These are phyloP conservation scores for Xylariaceae sp. DNA, from an alignment of 2,329 filamentous ascomycete species.

Conservation along the genomic window DNA sequence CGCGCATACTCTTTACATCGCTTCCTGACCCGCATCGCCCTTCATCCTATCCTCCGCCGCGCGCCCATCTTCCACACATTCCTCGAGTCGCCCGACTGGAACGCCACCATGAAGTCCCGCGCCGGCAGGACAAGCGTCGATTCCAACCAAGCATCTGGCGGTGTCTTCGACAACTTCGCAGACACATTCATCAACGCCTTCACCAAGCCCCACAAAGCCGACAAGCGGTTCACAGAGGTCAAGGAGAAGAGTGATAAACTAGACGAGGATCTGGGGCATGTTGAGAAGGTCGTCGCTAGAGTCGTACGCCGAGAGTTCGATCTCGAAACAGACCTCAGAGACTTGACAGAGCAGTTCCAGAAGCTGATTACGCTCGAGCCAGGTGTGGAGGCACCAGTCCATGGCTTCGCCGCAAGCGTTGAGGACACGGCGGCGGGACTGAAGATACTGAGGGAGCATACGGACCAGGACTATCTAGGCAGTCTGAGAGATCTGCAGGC, in stretches of 20 bases:
- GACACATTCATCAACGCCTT: constrained; percentile 98
- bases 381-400: constrained; percentile 75
- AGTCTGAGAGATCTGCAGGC: constrained; percentile 93
- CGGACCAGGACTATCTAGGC: constrained; percentile 92
- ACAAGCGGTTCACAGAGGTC: constrained; percentile 91
- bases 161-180: constrained; percentile 91
- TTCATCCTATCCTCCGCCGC: constrained; percentile 85
- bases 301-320: constrained; percentile 85
- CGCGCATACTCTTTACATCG: constrained; percentile 87
- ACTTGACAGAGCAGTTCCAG: constrained; percentile 91
- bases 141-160: constrained; percentile 48
- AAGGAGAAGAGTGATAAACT: constrained; percentile 89
- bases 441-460: constrained; percentile 79
- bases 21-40: constrained; percentile 79
- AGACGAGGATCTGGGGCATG: constrained; percentile 85
- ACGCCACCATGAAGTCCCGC: constrained; percentile 84
- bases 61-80: constrained; percentile 82
- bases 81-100: constrained; percentile 92
- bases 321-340: constrained; percentile 80
- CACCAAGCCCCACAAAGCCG: constrained; percentile 91
- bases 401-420: constrained; percentile 80
- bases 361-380: constrained; percentile 87
- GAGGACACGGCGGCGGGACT: constrained; percentile 79
- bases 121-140: constrained; percentile 59
- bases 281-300: constrained; percentile 92